Evolutionary conservation across 148 eudicot genomes (phyloP).

Genomic region (Dysphania ambrosioides): DNA sequence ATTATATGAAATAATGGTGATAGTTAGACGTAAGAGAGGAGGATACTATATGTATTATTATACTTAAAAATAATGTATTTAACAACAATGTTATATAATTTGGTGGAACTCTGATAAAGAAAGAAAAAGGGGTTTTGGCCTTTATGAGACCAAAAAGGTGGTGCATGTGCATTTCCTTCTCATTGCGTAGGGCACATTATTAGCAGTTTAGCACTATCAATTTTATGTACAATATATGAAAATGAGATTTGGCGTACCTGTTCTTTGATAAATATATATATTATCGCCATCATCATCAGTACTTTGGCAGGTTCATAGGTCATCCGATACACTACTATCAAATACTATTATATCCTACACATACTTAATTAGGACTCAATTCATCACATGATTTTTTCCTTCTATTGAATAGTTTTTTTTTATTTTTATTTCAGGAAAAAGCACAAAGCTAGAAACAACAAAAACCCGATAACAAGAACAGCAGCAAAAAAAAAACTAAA

Average conservation of each 20-base stretch:
- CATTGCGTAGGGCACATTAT: background rate
- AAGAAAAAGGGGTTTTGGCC: background rate
- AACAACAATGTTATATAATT: background rate
- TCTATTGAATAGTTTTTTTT: too few relatives aligned
- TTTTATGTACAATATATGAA: background rate
- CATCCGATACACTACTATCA: background rate
- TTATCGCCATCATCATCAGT: background rate
- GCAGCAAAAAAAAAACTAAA: too few relatives aligned
- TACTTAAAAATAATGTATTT: background rate
- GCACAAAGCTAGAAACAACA: too few relatives aligned
- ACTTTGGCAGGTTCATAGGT: background rate
- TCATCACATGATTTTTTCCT: background rate
- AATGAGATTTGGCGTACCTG: background rate
- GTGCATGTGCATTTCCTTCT: conserved; percentile 8
- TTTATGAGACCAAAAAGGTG: background rate
- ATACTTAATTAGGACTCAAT: conserved; percentile 4
- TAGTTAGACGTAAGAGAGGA: background rate
- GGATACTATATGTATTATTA: background rate
- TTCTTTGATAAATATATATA: background rate
- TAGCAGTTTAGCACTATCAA: background rate
- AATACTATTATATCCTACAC: background rate
- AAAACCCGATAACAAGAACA: too few relatives aligned
- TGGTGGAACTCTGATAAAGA: conserved; percentile 1
- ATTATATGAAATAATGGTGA: background rate
- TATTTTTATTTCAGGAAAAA: too few relatives aligned